Evolutionary conservation across 495 filamentous ascomycete species (phyloP), one percentile per base, ranked within the genome.

Genomic region (Podospora pseudocomata): DNA sequence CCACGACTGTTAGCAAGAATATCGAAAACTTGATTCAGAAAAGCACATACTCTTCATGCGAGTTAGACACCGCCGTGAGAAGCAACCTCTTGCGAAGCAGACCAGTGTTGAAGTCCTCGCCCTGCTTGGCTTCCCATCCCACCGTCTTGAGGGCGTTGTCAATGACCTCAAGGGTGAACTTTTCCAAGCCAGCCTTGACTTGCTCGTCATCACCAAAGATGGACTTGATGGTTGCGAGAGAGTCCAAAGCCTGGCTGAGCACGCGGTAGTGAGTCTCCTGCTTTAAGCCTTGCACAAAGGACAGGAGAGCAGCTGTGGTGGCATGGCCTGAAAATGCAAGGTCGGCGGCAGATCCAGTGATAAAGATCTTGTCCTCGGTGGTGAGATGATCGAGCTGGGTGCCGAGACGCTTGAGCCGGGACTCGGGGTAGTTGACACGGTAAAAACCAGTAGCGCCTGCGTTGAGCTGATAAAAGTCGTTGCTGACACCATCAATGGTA

Each of bases 381-480:
- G 87, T 90, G 55, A 99, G 82, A 49, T 88, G 85, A 66, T 89
- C 82, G 54, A 90, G 87, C 59, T 89, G 87, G 60, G 88, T 84
- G 62, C 94, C 91, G 53, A 99, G 89, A 75, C 92, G 89, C 19
- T 84, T 86, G 44, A 99, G 86, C 20, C 93, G 87, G 34, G 84
- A 82, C 58, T 92, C 88, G 11, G 95, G 91, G 72, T 97, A 96
- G 77, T 96, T 97, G 28, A 93, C 95, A 57, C 94, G 85, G 77
- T 96, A 99, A 80, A 97, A 97, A 15, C 93, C 95, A 62, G 88
- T 90, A 63, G 94, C 90, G 64, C 93, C 86, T 65, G 87, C 86
- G 79, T 99, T 99, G 71, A 97, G 81, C 82, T 96, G 97, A 78
- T 97, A 99, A 73, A 96, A 96, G 67, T 86, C 86, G 62, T 90